These are phyloP conservation scores for Epichloe sibirici DNA, from an alignment of 2,329 filamentous ascomycete genomes.

Conservation along the genomic window DNA sequence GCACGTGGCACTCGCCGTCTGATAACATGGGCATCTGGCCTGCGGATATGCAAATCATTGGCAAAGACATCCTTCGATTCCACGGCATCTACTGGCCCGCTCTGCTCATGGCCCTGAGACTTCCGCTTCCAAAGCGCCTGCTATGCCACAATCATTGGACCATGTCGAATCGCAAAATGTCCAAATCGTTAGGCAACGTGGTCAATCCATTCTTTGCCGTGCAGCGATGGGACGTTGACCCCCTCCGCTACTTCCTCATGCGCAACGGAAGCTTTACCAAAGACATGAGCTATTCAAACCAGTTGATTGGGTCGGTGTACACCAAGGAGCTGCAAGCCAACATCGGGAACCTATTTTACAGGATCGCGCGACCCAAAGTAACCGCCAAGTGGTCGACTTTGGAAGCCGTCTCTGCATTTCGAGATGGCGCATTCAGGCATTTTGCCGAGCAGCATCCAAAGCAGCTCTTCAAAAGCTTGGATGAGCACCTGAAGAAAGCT, in stretches of 20 bases:
- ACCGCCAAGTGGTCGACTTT: conserved; percentile 47
- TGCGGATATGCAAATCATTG: conserved; percentile 81
- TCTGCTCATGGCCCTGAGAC: conserved; percentile 75
- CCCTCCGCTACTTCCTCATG: conserved; percentile 80
- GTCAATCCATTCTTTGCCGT: conserved; percentile 90
- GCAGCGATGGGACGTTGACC: conserved; percentile 76
- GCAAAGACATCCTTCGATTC: conserved; percentile 93
- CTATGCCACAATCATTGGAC: conserved; percentile 94
- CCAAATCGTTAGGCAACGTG: conserved; percentile 88
- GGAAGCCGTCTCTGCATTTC: conserved; percentile 35
- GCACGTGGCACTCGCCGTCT: conserved; percentile 49
- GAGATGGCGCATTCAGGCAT: conserved; percentile 14
- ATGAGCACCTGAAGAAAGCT: conserved; percentile 11
- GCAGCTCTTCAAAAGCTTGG: conserved; percentile 15
- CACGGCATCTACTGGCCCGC: conserved; percentile 98
- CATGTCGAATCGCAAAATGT: conserved; percentile 85
- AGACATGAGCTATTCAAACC: conserved; percentile 80
- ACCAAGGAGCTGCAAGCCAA: conserved; percentile 66
- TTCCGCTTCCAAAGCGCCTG: conserved; percentile 67
- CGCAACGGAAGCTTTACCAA: conserved; percentile 63
- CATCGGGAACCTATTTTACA: conserved; percentile 67
- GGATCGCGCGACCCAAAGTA: conserved; percentile 53
- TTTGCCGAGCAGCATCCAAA: neutral
- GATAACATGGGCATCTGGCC: conserved; percentile 65
- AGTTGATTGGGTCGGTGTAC: conserved; percentile 61